Evolutionary conservation across 495 filamentous ascomycete species (phyloP).

Genomic region (Aspergillus hancockii): DNA sequence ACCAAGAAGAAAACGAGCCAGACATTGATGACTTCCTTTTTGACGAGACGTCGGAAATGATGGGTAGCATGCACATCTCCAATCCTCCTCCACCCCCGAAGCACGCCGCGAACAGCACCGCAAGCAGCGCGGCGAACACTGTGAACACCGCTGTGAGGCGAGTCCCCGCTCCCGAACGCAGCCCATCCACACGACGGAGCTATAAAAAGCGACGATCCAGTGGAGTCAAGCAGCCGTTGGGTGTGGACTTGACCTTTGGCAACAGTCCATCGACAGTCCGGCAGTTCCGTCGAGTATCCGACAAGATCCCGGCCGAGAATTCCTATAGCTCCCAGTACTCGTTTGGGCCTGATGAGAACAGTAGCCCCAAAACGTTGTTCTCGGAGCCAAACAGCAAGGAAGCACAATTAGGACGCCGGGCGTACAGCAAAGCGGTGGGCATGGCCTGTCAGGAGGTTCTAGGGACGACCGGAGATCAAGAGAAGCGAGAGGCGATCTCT

Average conservation of each 20-base stretch:
- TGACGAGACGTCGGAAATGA: slow-evolving; percentile 40
- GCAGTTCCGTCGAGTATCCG: slow-evolving; percentile 85
- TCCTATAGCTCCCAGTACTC: slow-evolving; percentile 31
- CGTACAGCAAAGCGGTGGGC: slow-evolving; percentile 78
- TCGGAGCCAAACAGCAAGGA: slow-evolving; percentile 65
- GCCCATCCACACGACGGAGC: slow-evolving; percentile 45
- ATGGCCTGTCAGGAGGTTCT: slow-evolving; percentile 80
- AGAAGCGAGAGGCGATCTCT: slow-evolving; percentile 79
- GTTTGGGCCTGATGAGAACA: slow-evolving; percentile 48
- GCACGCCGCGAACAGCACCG: slow-evolving; percentile 37
- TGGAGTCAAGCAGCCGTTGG: slow-evolving; percentile 71
- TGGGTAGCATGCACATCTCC: slow-evolving; percentile 44
- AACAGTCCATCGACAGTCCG: slow-evolving; percentile 87
- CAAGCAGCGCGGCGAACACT: slow-evolving; percentile 31
- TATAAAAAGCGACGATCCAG: slow-evolving; percentile 52
- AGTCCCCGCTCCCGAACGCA: slow-evolving; percentile 49
- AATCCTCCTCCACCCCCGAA: slow-evolving; percentile 38
- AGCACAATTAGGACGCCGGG: slow-evolving; percentile 71
- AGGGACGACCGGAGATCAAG: slow-evolving; percentile 70
- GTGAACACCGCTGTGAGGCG: slow-evolving; percentile 48
- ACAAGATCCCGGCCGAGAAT: slow-evolving; percentile 51
- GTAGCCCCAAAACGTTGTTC: slow-evolving; percentile 35
- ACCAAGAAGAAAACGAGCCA: slow-evolving; percentile 35
- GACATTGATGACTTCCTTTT: slow-evolving; percentile 27
- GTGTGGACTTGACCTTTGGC: slow-evolving; percentile 84